These are phyloP conservation scores for Cryptococcus jaspeensis DNA, from an alignment of 1,284 basidiomycete species.

Conservation along the genomic window DNA sequence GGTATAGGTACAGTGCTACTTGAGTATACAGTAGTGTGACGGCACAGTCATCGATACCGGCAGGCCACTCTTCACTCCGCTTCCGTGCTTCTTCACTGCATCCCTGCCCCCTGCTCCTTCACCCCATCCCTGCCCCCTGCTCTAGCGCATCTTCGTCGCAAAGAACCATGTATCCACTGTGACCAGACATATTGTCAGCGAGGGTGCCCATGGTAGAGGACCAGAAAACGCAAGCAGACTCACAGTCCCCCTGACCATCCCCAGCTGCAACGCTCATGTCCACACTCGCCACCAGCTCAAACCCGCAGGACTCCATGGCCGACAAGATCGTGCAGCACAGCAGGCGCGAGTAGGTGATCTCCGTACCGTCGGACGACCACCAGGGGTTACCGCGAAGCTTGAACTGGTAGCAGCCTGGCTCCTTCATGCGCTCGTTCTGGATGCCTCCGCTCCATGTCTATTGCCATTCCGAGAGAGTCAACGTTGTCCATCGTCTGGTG, in stretches of 20 bases:
- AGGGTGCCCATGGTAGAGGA: too few species aligned
- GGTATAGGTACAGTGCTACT: background rate
- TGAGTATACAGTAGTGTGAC: too few species aligned
- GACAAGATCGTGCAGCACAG: slow-evolving; percentile 30
- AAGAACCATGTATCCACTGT: slow-evolving; percentile 49
- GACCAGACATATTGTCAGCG: background rate
- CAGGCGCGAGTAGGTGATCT: slow-evolving; percentile 29
- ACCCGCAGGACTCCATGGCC: slow-evolving; percentile 38
- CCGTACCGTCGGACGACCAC: slow-evolving; percentile 26
- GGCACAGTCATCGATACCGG: too few species aligned
- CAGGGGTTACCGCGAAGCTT: slow-evolving; percentile 43
- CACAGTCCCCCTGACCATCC: slow-evolving; percentile 25
- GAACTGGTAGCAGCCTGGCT: slow-evolving; percentile 34
- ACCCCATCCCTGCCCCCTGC: too few species aligned
- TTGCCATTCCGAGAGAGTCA: background rate
- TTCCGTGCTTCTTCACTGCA: too few species aligned
- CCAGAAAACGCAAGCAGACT: slow-evolving; percentile 11
- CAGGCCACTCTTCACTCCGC: too few species aligned
- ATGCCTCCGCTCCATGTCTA: slow-evolving; percentile 39
- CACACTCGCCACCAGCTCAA: slow-evolving; percentile 36
- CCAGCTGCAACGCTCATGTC: slow-evolving; percentile 32
- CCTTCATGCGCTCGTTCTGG: slow-evolving; percentile 36
- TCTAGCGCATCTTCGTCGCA: too few species aligned
- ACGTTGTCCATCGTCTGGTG: background rate
- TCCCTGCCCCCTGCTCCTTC: too few species aligned